Base-by-base conservation (phyloP, 2,329 filamentous ascomycete genomes). In the Arthrobotrys iridis region DNA sequence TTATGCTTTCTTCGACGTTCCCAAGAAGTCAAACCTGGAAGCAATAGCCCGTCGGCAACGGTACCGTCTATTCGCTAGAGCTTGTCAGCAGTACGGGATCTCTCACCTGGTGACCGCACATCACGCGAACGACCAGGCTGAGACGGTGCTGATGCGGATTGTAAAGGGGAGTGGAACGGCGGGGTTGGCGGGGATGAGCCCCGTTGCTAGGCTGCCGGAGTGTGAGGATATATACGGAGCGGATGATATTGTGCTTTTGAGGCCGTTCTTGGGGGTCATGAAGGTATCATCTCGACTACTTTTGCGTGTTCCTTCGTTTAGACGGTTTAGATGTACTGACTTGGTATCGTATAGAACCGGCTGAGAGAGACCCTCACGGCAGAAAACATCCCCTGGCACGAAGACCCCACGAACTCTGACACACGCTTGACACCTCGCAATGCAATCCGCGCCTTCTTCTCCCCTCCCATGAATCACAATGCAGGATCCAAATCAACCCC, bases 51-150 rank as follows among this genome's bases (percentile, higher is more conserved):
- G 71, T 3, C n/a, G 30, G 4, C 30, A 30, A 1, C 55, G 71
- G 15, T 75, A 75, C 57, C 50, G 43, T 10, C 6, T 26, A 2
- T 66, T 75, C 41, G 71, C 63, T 1, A 15, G n/a, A 1, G 22
- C 37, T 10, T 75, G 71, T 26, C n/a, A 33, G 6, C 7, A 68
- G 8, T 18, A 63, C 22, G 48, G 50, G 1, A 64, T 68, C 18
- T 22, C 40, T 0, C 63, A 75, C 35, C 7, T 75, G 0, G 13
- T 68, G 8, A 75, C 71, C 2, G 95, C 90, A 2, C 95, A 99
- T 80, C 95, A 99, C 81, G 85, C 87, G 76, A 93, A 97, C 79
- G 95, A 99, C 79, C 92, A 95, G 80, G 91, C 93, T 66, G 95
- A 99, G 83, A 97, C 93, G 0, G 86, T 96, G 2, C 83, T 98